Base-by-base conservation (phyloP, 345 rosid genomes). In the Geranium rotundifolium region DNA sequence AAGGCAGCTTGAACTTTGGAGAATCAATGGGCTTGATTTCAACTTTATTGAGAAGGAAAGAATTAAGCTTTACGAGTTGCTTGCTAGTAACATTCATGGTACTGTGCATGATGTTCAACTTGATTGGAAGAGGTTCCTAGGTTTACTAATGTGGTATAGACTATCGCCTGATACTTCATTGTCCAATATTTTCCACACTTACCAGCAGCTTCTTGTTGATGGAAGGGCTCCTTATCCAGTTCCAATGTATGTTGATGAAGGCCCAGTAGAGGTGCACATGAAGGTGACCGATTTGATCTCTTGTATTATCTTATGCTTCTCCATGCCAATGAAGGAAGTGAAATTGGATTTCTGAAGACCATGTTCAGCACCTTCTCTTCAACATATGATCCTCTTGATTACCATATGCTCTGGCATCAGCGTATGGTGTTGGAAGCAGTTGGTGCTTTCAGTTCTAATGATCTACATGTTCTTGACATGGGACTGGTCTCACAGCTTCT, bases 371-470 rank as follows among this genome's bases (percentile, higher is more conserved):
- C 89, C 73, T 82, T 78, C 71, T 84, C 96, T 66, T 93, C 97
- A 57, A 90, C 96, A 49, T 60, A 85, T 64, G 96, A 93, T 81
- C 96, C 97, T 61, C 97, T 93, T 62, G 99, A 93, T 83, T 80
- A 82, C 77, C 99, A 90, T 79, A 93, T 93, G 99, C 88, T 88
- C 71, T 93, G 97, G 97, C 97, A 90, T 84, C 84, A 90, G 67
- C 80, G 95, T 63, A 90, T 79, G 56, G 80, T 86, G 59, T 66
- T 93, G 71, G 83, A 85, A 80, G 91, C 97, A 61, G 83, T 77
- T 58, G 99, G 91, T 34, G 81, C 89, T 69, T 74, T 88, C 76
- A 69, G 75, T 72, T 90, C 91, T 23, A 86, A 79, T 67, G 91
- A 90, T 77, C 96, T 90, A 75, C 93, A 90, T 62, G 73, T 81